Conservation (phyloP, 2,329 filamentous ascomycete species). For the Verticillium albo-atrum region DNA sequence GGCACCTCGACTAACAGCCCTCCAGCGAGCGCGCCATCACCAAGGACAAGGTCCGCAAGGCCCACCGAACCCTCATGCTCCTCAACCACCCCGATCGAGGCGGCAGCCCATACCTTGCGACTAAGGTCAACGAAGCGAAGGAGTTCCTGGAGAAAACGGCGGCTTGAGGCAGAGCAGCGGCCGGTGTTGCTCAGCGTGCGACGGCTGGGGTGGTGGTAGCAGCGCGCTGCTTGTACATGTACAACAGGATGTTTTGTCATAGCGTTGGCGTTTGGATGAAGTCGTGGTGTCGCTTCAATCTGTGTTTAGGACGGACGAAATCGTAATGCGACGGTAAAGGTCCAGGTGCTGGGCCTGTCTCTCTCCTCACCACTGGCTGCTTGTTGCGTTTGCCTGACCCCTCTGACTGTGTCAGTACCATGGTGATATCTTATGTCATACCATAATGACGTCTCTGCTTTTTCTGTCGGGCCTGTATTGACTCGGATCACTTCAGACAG, state of each 20-base stretch:
- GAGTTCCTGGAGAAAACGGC: conserved; percentile 81
- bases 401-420: not conserved
- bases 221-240: conserved; percentile 1
- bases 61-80: conserved; percentile 92
- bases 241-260: conserved; percentile 3
- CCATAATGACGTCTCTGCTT: not conserved
- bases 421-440: not conserved
- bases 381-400: not conserved
- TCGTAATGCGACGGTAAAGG: not conserved
- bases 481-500: too few species aligned
- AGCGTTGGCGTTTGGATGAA: conserved; percentile 4
- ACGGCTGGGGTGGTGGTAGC: not conserved
- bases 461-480: not conserved
- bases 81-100: conserved; percentile 97
- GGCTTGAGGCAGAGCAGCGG: conserved; percentile 10
- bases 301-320: not conserved
- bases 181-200: not conserved
- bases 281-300: not conserved
- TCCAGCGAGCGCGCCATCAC: conserved; percentile 77
- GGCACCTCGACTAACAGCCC: not conserved
- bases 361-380: not conserved
- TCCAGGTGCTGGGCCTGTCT: not conserved
- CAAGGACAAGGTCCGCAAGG: conserved; percentile 93
- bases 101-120: conserved; percentile 92
- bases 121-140: conserved; percentile 98